Percentiles rank a stretch among this genome's conserved stretches.
These are phyloP conservation scores for Rhizopogon sp. DNA, from an alignment of 768 basidiomycete genomes.

Conservation along the genomic window DNA sequence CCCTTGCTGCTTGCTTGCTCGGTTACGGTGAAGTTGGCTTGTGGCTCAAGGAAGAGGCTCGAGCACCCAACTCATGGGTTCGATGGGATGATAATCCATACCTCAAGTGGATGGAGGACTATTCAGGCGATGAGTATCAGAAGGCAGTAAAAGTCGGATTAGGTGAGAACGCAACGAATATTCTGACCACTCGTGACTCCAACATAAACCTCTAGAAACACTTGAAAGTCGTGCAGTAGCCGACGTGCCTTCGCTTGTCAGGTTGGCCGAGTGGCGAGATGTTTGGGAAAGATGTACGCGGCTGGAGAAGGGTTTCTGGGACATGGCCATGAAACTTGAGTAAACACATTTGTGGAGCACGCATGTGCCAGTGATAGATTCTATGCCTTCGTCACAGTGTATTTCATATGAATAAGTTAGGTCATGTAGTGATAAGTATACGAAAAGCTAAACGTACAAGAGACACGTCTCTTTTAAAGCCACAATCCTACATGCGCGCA, in stretches of 20 bases:
- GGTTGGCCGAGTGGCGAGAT: slow-evolving; percentile 59
- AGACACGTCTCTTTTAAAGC: background rate
- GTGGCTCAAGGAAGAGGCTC: slow-evolving; percentile 63
- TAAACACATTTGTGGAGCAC: background rate
- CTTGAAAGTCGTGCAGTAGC: slow-evolving; percentile 62
- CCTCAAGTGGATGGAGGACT: slow-evolving; percentile 73
- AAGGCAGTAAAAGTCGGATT: slow-evolving; percentile 67
- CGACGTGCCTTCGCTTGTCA: slow-evolving; percentile 57
- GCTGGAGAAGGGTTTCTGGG: slow-evolving; percentile 88
- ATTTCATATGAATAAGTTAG: too few species aligned
- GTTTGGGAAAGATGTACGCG: slow-evolving; percentile 75
- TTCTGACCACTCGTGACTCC: background rate
- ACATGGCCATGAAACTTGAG: slow-evolving; percentile 45
- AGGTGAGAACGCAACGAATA: slow-evolving; percentile 40
- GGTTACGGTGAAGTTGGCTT: slow-evolving; percentile 93
- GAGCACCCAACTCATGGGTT: slow-evolving; percentile 44
- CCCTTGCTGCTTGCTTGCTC: slow-evolving; percentile 78
- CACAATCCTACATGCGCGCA: background rate
- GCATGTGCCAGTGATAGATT: too few species aligned
- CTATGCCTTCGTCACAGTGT: too few species aligned
- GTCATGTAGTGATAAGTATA: too few species aligned
- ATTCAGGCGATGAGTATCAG: slow-evolving; percentile 68
- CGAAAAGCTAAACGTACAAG: too few species aligned
- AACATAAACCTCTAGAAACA: slow-evolving; percentile 41
- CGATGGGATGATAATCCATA: slow-evolving; percentile 69